A percentile compares a stretch with the other conserved stretches of the same genome.
phyloP scores from a whole-genome alignment of 1,284 basidiomycete genomes.

The Cutaneotrichosporon cavernicola region DNA sequence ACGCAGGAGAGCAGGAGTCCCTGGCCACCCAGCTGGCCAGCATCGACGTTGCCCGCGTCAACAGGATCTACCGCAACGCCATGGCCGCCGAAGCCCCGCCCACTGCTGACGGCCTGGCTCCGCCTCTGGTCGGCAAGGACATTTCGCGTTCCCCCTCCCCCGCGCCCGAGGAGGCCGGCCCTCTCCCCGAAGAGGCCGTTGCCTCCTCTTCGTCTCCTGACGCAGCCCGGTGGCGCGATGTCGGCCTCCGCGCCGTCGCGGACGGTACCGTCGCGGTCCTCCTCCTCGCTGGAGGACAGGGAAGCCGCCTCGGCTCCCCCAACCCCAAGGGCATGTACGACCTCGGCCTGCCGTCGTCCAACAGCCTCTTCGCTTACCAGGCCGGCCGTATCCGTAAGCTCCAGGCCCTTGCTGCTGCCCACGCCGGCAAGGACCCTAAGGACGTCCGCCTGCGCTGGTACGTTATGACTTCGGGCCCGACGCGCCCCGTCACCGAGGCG shows the following conservation, averaged over 20 bases:
- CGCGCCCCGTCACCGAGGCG: conserved; percentile 76
- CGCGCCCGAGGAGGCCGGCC: conserved; percentile 48
- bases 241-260: conserved; percentile 78
- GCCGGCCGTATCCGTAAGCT: conserved; percentile 88
- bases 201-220: conserved; percentile 64
- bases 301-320: conserved; percentile 85
- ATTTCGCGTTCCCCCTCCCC: conserved; percentile 39
- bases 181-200: conserved; percentile 72
- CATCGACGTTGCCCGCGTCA: conserved; percentile 88
- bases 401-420: conserved; percentile 68
- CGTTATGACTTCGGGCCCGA: conserved; percentile 98
- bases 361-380: conserved; percentile 94
- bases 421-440: conserved; percentile 58
- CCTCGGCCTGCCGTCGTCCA: conserved; percentile 87
- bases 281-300: conserved; percentile 97
- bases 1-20: conserved; percentile 63
- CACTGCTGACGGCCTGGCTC: conserved; percentile 20
- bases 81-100: conserved; percentile 64
- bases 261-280: conserved; percentile 84
- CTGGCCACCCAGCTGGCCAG: conserved; percentile 72
- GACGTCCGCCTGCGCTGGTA: conserved; percentile 84
- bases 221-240: conserved; percentile 66
- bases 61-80: conserved; percentile 79
- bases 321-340: conserved; percentile 98
- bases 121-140: conserved; percentile 24